phyloP scores from a whole-genome alignment of 257 asterid genomes.

The Prunella vulgaris region DNA sequence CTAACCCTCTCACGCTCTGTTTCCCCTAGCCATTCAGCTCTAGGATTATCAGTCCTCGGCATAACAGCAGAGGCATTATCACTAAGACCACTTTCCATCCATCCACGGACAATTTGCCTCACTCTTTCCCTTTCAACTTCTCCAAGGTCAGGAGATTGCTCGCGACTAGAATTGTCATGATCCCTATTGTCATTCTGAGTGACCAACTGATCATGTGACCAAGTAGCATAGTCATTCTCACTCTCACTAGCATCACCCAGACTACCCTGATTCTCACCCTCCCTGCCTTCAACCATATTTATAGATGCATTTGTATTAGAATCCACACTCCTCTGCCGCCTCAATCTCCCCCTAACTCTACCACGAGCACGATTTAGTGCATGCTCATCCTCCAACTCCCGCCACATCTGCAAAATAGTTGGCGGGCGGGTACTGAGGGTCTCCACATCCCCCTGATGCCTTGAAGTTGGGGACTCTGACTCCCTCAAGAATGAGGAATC shows the following conservation, averaged over 20 bases:
- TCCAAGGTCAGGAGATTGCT: slow-evolving; percentile 87
- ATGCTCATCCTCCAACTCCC: slow-evolving; percentile 94
- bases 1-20: slow-evolving; percentile 96
- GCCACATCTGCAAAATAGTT: slow-evolving; percentile 92
- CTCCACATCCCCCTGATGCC: slow-evolving; percentile 75
- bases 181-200: slow-evolving; percentile 48
- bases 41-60: slow-evolving; percentile 58
- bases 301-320: slow-evolving; percentile 53
- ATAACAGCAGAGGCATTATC: slow-evolving; percentile 56
- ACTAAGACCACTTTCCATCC: slow-evolving; percentile 90
- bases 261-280: slow-evolving; percentile 57
- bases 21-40: slow-evolving; percentile 94
- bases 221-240: slow-evolving; percentile 63
- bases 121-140: slow-evolving; percentile 93
- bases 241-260: slow-evolving; percentile 56
- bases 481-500: slow-evolving; percentile 92
- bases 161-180: slow-evolving; percentile 65
- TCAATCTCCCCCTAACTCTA: slow-evolving; percentile 70
- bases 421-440: slow-evolving; percentile 76
- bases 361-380: slow-evolving; percentile 61
- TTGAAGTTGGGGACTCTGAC: slow-evolving; percentile 74
- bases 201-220: slow-evolving; percentile 55
- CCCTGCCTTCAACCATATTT: slow-evolving; percentile 57
- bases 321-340: slow-evolving; percentile 60
- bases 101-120: slow-evolving; percentile 91